Base-by-base conservation (phyloP, 768 basidiomycete genomes). In the Lentinula boryana region DNA sequence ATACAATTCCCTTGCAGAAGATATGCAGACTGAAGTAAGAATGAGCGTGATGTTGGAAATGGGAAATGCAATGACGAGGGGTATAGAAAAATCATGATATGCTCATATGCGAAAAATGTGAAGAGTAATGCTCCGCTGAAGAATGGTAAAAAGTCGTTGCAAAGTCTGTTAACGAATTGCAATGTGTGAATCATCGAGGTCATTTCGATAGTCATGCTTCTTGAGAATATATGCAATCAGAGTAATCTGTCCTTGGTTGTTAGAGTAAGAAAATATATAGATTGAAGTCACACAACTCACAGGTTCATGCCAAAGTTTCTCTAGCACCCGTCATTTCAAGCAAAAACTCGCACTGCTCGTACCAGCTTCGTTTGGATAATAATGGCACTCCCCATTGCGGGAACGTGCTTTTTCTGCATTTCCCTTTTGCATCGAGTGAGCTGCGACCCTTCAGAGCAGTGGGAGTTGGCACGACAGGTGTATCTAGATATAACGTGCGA, bases 271-370 rank as follows among this genome's bases (percentile, higher is more conserved):
- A 27, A 27, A 3, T 27, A 27, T 27, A 27, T 27, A 1, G n/a
- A n/a, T 43, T 15, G 6, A 18, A 16, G 27, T 27, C 27, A 43
- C n/a, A 15, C 16, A 43, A 13, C 5, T 43, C 41, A 18, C 15
- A 16, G 16, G 7, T 43, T 43, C n/a, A 48, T 21, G n/a, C 46
- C 21, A 18, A 9, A 12, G 46, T 48, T 21, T 48, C 46, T 12
- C 55, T 56, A 38, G 38, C 23, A 56, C 38, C 18, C 2, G 55
- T 43, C 8, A 44, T 38, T 38, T 23, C 13, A 16, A 56, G 40
- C 12, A 56, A 16, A 18, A 56, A 36, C 55, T 44, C 55, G 16
- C 55, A 56, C 27, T 56, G 40, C 55, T 56, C 55, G 55, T 56
- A 56, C 55, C 55, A 56, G 40, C 55, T 56, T 43, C 55, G 55